Evolutionary conservation across 352 stramenopile species (phyloP), one percentile per base, ranked within the genome.

Genomic region (Phytophthora rubi): DNA sequence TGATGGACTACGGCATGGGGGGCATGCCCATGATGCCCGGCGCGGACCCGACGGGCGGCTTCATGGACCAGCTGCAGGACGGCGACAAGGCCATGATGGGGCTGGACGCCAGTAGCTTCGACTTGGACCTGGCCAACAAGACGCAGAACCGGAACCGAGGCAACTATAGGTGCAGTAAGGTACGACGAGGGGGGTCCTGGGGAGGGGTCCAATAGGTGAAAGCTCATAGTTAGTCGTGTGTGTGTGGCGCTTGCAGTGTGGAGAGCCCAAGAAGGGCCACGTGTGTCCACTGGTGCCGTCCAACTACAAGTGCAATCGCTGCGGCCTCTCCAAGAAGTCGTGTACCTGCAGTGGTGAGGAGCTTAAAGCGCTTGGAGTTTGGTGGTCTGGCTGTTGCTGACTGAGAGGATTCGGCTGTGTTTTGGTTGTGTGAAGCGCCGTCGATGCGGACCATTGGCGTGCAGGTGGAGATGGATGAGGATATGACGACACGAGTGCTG

Each of bases 101-200:
- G 1, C 56, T 77, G 39, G 66, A 79, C 28, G 70, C 54, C 32
- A 51, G 57, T 23, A 42, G 32, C 12, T 77, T 80, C 51, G 81
- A 91, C 21, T 77, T 64, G 15, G 86, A 94, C 12, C 66, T 83
- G 3, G 54, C 68, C 4, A 66, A 64, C 39, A 91, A 92, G 73
- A 85, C 33, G 33, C 33, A 91, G 75, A 92, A 92, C 70, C 71
- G 86, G 26, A 94, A 95, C 65, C 88, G 88, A 53, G 88, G 88
- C 71, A 95, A 95, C 71, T 95, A 95, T 58, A 85, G 88, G 32
- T 95, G 88, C 73, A 93, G 85, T 73, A 94, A 94, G 82, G 86
- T 90, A 51, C 21, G 52, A 28, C 37, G n/a, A 10, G 9, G 39
- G 2, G 56, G 39, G 39, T 54, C 12, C 23, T 53, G 13, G 54